Base-by-base conservation (phyloP, 805 yeast genomes). In the Metschnikowia lachancei region DNA sequence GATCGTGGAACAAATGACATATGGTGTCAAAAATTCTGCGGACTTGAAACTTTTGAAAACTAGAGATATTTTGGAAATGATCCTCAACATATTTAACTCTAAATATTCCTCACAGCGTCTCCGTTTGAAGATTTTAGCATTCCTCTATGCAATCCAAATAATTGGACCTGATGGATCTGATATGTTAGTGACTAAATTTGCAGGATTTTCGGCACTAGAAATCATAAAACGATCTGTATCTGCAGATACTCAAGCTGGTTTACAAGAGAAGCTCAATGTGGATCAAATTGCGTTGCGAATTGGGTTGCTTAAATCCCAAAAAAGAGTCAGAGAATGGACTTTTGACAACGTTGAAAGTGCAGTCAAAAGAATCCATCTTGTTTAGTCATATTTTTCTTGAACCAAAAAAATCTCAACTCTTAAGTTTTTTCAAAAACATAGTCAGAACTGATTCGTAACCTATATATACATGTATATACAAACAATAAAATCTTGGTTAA, bases 31-130 rank as follows among this genome's bases (percentile, higher is more conserved):
- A 11, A 67, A 70, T 17, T 28, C 41, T 12, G 61, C 62, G 9
- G 95, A 89, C 58, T 70, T 87, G 42, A 65, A 71, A 20, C 59
- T 81, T 1, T 61, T 87, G 45, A 71, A 75, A 49, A 69, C 66
- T 40, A 74, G 69, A 45, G 83, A 82, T 6, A 74, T 85, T 2
- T 63, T 88, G 45, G 97, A 89, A 53, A 81, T 89, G 82, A 51
- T 79, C 1, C 54, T 85, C 58, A 80, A 81, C 48, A 64, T 85
- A 45, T 52, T 67, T 31, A 73, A 74, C 49, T 37, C 45, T 18
- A 82, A 85, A 29, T 81, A 73, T 53, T 49, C 74, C 19, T 66
- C 66, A 34, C 53, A 66, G 26, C 68, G 67, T 34, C 52, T 80
- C 33, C 72, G 70, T 36, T 61, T 64, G 2, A 61, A 67, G 41